Conservation (phyloP, 371 early-diverging fungal genomes). For the Chytridium lagenaria region DNA sequence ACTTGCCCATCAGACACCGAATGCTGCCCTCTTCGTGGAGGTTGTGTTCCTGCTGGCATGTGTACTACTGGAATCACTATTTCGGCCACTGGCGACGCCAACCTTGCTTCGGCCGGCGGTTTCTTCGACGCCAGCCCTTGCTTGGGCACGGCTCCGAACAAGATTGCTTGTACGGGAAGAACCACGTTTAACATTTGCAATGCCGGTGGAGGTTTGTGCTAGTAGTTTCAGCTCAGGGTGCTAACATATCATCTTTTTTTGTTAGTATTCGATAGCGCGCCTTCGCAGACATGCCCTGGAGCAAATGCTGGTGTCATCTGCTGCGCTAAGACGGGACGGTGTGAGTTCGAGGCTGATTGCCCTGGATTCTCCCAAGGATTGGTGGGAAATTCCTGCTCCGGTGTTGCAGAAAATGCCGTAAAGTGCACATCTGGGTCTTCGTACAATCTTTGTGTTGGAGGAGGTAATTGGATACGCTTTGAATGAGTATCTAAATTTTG, state of each 20-base stretch:
- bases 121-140: conserved; percentile 1
- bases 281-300: conserved; percentile 7
- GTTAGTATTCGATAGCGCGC: neutral
- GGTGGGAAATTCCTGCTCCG: neutral
- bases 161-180: neutral
- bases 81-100: neutral
- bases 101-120: neutral
- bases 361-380: neutral
- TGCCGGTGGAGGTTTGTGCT: neutral
- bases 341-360: neutral
- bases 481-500: no score
- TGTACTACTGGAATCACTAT: neutral
- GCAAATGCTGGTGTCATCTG: conserved; percentile 21
- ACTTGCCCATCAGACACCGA: neutral
- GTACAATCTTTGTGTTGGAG: conserved; percentile 17
- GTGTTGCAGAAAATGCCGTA: conserved; percentile 5
- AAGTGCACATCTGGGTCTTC: conserved; percentile 12
- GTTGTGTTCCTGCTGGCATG: conserved; percentile 3
- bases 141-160: neutral
- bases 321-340: conserved; percentile 8
- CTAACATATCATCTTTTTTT: neutral
- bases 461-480: neutral
- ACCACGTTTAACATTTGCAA: conserved; percentile 7
- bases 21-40: conserved; percentile 3
- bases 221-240: neutral